Evolutionary conservation across 352 stramenopile genomes (phyloP), one percentile per base, ranked within the genome.

Genomic region (Elongisporangium prolatum): DNA sequence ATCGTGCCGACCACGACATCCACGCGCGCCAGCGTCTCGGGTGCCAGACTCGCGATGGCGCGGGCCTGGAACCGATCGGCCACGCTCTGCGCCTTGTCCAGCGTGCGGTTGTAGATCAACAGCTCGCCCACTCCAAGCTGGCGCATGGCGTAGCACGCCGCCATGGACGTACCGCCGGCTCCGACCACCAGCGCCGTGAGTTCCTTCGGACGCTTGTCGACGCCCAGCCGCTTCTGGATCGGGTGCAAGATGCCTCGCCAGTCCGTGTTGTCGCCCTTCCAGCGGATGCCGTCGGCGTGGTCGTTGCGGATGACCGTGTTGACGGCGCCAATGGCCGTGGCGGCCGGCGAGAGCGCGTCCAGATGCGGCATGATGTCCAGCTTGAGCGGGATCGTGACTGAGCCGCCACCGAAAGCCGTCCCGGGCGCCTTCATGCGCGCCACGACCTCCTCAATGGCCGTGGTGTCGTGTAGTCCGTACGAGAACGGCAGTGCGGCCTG

Each of bases 351-450:
- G 49, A 99, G 72, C 24, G 96, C 80, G 67, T 98, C 81, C 48
- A 99, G 62, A 59, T 97, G 86, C 11, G 79, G 74, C 67, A 99
- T 97, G 59, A 99, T 93, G 51, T 92, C 87, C 28, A 93, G 72
- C 73, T 99, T 99, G 72, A 98, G 95, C 21, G 97, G 97, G 67
- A 99, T 99, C 21, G 97, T 99, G 16, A 99, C 93, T 14, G 88
- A 98, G 38, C 86, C 96, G 48, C 97, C 97, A 20, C 94, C 95
- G 69, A 99, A 98, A n/a, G 63, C 54, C 1, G 67, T 75, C 13
- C 51, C 25, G 1, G 59, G 54, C 1, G 64, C 57, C 44, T 68
- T 60, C 77, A 89, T 79, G 22, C 69, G 67, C 48, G 65, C 60
- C 21, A 76, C 77, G 21, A 91, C 65, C 9, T 80, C 71, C 20